Percentiles rank a stretch among this genome's conserved stretches.
Evolutionary conservation across 768 basidiomycete genomes (phyloP).

Genomic region (Hericium rajendrae): DNA sequence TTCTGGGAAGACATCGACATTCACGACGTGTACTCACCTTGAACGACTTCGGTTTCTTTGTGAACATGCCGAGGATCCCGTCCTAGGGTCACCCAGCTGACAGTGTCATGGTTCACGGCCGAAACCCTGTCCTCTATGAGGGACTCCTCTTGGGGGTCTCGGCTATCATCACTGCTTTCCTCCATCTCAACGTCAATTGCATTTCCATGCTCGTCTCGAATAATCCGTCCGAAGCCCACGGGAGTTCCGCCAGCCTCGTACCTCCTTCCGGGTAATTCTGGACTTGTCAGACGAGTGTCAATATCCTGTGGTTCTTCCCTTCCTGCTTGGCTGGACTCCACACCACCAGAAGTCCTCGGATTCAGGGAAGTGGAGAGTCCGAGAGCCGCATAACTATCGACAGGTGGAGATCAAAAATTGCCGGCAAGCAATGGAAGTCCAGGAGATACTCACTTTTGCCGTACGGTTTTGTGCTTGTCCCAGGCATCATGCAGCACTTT

Average conservation of each 20-base stretch:
- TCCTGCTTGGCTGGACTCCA: slow-evolving; percentile 32
- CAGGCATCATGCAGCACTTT: slow-evolving; percentile 75
- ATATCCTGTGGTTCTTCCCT: slow-evolving; percentile 8
- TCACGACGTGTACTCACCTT: slow-evolving; percentile 7
- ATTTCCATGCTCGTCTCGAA: slow-evolving; percentile 8
- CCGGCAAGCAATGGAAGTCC: slow-evolving; percentile 7
- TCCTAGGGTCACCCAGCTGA: slow-evolving; percentile 1
- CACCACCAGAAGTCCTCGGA: slow-evolving; percentile 59
- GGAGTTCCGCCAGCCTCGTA: background rate
- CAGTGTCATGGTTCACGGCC: background rate
- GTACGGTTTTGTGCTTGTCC: slow-evolving; percentile 81
- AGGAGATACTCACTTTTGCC: slow-evolving; percentile 68
- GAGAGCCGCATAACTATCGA: slow-evolving; percentile 60
- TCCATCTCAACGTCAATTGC: slow-evolving; percentile 9
- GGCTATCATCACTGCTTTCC: slow-evolving; percentile 1
- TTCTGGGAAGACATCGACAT: too few species aligned
- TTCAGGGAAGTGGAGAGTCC: slow-evolving; percentile 65
- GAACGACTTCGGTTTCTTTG: slow-evolving; percentile 4
- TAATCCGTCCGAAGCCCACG: slow-evolving; percentile 7
- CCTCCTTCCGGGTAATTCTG: background rate
- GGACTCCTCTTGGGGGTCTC: background rate
- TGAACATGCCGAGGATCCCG: background rate
- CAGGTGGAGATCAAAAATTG: slow-evolving; percentile 2
- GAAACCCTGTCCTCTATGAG: slow-evolving; percentile 5
- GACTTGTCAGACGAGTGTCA: background rate